These are phyloP conservation scores for Terfezia boudieri DNA, from an alignment of 495 filamentous ascomycete species.

Conservation along the genomic window DNA sequence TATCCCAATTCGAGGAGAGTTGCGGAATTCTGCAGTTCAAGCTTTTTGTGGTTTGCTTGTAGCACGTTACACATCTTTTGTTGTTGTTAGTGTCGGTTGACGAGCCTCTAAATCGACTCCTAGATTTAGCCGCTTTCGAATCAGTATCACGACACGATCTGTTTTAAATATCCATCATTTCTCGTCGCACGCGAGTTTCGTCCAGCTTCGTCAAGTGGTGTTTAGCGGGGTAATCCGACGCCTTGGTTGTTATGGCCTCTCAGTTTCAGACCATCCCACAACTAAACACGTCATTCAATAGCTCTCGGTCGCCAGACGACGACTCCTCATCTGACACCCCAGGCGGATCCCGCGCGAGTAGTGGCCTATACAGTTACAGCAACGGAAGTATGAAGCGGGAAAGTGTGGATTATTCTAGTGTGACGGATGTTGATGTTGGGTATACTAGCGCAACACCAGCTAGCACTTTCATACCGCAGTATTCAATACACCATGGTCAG, in stretches of 20 bases:
- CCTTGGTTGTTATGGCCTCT: not conserved
- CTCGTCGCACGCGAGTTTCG: no score
- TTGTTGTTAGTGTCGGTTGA: no score
- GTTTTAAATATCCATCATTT: no score
- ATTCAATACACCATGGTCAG: not conserved
- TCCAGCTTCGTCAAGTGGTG: no score
- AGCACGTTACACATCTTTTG: no score
- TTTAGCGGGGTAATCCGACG: no score
- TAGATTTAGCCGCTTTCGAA: no score
- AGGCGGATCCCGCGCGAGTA: not conserved
- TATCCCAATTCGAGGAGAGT: no score
- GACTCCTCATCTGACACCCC: not conserved
- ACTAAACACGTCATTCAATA: not conserved
- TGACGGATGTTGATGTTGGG: not conserved
- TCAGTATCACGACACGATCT: no score
- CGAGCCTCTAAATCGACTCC: no score
- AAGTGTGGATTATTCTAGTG: not conserved
- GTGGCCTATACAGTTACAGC: not conserved
- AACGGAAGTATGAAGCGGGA: not conserved
- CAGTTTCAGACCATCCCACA: not conserved
- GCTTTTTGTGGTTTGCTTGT: no score
- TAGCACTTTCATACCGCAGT: not conserved
- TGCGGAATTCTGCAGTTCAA: no score
- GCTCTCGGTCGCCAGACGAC: not conserved
- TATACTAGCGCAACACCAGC: not conserved